Percentiles rank a stretch among this genome's conserved stretches.
Conservation (phyloP, 2,329 filamentous ascomycete genomes). For the Fusarium verrucosum region DNA sequence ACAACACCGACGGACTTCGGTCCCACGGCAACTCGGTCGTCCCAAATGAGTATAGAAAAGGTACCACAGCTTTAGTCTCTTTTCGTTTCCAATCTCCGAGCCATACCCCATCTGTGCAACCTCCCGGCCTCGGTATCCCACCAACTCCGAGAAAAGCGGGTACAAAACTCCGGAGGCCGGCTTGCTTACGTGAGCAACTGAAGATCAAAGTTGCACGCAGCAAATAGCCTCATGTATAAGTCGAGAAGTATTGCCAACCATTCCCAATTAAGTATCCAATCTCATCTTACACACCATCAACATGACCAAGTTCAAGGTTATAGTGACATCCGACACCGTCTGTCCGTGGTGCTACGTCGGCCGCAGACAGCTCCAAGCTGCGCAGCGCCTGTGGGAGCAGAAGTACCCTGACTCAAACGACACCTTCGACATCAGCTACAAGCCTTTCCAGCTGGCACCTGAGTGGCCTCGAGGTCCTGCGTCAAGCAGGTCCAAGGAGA, state of each 20-base stretch:
- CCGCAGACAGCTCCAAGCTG: conserved; percentile 56
- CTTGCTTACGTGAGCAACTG: conserved; percentile 32
- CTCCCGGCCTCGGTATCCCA: conserved; percentile 32
- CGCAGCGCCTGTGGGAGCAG: conserved; percentile 54
- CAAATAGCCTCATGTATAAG: conserved; percentile 20
- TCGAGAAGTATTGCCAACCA: background rate
- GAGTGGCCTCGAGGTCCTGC: conserved; percentile 45
- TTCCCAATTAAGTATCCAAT: background rate
- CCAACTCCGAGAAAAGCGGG: conserved; percentile 17
- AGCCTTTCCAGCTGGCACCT: conserved; percentile 57
- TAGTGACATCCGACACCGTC: conserved; percentile 60
- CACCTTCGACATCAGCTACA: conserved; percentile 62
- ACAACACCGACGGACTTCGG: too few species aligned
- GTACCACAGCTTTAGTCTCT: background rate
- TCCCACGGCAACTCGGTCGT: background rate
- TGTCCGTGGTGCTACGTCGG: conserved; percentile 65
- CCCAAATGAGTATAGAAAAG: background rate
- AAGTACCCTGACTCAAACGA: conserved; percentile 61
- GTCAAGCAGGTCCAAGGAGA: conserved; percentile 50
- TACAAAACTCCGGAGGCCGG: conserved; percentile 4
- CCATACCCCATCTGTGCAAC: background rate
- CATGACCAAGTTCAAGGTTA: conserved; percentile 68
- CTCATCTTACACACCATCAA: conserved; percentile 18
- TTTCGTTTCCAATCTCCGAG: background rate
- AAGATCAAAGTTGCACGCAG: conserved; percentile 19